Conservation (phyloP, 768 basidiomycete genomes). For the Trametes cubensis region DNA sequence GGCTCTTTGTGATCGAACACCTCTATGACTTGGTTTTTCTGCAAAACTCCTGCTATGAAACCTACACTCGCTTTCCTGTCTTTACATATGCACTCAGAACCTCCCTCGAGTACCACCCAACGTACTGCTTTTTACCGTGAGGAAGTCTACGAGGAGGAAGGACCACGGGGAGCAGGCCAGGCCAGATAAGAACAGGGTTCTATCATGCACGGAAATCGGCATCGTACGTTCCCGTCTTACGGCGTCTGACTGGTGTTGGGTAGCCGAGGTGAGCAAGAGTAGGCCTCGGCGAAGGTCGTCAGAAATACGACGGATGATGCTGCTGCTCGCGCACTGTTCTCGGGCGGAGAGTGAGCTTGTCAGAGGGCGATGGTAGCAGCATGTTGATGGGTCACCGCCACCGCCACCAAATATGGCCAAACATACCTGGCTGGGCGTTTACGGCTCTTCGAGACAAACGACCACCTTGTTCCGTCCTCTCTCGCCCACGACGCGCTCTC, state of each 20-base stretch:
- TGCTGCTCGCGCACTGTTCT: slow-evolving; percentile 1
- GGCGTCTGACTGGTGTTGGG: no score
- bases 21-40: neutral
- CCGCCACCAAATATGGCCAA: slow-evolving; percentile 14
- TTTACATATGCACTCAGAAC: no score
- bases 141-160: no score
- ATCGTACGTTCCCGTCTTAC: no score
- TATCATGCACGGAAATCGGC: no score
- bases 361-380: slow-evolving; percentile 10
- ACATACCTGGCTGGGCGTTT: slow-evolving; percentile 19
- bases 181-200: no score
- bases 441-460: slow-evolving; percentile 20
- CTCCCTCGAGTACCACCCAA: no score
- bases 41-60: neutral
- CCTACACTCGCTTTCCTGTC: no score
- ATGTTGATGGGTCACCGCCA: slow-evolving; percentile 18
- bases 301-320: neutral
- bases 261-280: no score
- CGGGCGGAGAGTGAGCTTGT: neutral
- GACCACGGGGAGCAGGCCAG: no score
- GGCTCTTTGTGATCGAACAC: no score
- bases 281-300: neutral
- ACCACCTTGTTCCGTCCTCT: slow-evolving; percentile 16
- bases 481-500: slow-evolving; percentile 1
- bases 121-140: no score